phyloP scores from a whole-genome alignment of 2,329 filamentous ascomycete species.

The Diaporthe sp. region DNA sequence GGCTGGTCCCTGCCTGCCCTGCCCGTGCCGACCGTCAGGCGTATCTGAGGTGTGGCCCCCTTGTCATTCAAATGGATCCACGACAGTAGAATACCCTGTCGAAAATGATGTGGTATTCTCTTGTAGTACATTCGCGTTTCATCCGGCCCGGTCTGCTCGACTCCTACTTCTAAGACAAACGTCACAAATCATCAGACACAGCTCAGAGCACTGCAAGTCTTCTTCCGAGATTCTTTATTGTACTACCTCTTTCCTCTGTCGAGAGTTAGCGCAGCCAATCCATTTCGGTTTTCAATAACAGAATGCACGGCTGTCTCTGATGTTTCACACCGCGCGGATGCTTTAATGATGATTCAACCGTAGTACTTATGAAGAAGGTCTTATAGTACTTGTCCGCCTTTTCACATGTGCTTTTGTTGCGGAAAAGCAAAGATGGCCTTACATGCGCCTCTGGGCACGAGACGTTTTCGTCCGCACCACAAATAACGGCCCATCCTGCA shows the following conservation, averaged over 20 bases:
- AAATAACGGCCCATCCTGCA: conserved; percentile 34
- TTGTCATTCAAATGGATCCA: conserved; percentile 29
- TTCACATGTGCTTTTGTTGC: conserved; percentile 5
- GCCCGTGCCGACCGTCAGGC: too few species aligned
- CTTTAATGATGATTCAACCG: conserved; percentile 12
- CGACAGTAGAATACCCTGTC: conserved; percentile 14
- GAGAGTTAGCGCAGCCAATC: not conserved
- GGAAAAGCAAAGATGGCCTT: conserved; percentile 26
- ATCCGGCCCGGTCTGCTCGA: conserved; percentile 26
- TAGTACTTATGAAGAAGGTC: not conserved
- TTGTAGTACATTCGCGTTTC: conserved; percentile 12
- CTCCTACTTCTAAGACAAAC: conserved; percentile 12
- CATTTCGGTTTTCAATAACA: conserved; percentile 15
- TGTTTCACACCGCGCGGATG: conserved; percentile 28
- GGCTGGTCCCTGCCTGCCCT: too few species aligned
- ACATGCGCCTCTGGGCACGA: too few species aligned
- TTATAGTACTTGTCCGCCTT: conserved; percentile 2
- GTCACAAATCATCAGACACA: conserved; percentile 12
- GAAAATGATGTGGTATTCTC: conserved; percentile 27
- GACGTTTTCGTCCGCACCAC: too few species aligned
- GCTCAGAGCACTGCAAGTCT: not conserved
- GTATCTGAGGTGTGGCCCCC: too few species aligned
- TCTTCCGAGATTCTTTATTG: conserved; percentile 19
- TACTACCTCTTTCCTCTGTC: conserved; percentile 4
- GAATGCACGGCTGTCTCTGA: conserved; percentile 20